Evolutionary conservation across 1,284 basidiomycete genomes (phyloP).

Genomic region (Sanghuangporus sanghuang): DNA sequence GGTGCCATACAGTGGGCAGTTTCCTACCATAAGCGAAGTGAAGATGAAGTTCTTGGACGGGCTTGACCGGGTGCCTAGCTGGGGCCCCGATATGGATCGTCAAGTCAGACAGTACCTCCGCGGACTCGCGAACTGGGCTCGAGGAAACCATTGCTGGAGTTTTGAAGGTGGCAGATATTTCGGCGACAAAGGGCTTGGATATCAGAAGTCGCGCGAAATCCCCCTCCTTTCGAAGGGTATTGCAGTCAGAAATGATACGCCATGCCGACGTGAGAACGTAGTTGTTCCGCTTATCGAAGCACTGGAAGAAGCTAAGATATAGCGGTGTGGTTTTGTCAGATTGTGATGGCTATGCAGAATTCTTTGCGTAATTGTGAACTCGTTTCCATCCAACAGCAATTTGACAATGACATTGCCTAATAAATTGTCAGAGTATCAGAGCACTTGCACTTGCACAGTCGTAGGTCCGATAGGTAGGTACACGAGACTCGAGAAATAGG

Average conservation of each 20-base stretch:
- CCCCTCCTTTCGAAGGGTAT: conserved; percentile 17
- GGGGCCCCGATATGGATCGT: conserved; percentile 28
- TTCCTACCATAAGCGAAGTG: background rate
- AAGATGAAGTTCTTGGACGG: conserved; percentile 6
- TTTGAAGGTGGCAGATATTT: conserved; percentile 40
- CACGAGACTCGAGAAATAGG: too few relatives aligned
- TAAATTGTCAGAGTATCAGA: too few relatives aligned
- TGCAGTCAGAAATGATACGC: background rate
- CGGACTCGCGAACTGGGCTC: conserved; percentile 40
- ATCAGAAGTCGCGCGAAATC: conserved; percentile 26
- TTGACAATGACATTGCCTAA: too few relatives aligned
- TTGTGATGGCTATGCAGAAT: too few relatives aligned
- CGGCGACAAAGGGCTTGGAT: conserved; percentile 29
- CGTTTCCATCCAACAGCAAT: too few relatives aligned
- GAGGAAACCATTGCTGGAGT: conserved; percentile 36
- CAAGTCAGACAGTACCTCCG: conserved; percentile 31
- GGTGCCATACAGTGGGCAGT: conserved; percentile 2
- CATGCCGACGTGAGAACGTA: background rate
- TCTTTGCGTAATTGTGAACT: too few relatives aligned
- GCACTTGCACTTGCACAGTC: too few relatives aligned
- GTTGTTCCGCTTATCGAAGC: background rate
- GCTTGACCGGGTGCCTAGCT: conserved; percentile 27
- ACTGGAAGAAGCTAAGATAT: background rate
- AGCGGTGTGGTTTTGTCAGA: too few relatives aligned
- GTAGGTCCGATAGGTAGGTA: too few relatives aligned